These are phyloP conservation scores for Sporothrix curviconia DNA, from an alignment of 2,329 filamentous ascomycete genomes.

Conservation along the genomic window DNA sequence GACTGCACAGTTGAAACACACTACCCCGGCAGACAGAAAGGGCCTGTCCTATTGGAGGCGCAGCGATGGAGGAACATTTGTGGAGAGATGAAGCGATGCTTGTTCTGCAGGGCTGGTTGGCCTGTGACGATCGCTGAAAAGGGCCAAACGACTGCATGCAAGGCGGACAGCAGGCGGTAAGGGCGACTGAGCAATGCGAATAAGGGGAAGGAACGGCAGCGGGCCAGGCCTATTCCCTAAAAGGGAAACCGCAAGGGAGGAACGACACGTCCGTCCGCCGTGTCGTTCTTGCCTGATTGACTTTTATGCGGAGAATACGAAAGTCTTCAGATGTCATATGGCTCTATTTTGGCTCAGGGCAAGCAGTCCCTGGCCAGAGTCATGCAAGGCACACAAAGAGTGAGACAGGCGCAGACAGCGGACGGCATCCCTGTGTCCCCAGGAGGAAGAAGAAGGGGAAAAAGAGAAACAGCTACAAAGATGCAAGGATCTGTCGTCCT, in stretches of 20 bases:
- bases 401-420: not conserved
- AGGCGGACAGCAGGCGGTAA: no score
- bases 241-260: not conserved
- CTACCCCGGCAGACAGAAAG: not conserved
- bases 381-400: slow-evolving; percentile 4
- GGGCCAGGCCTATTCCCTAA: no score
- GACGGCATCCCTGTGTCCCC: no score
- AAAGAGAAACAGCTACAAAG: not conserved
- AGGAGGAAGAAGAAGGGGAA: not conserved
- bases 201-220: no score
- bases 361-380: no score
- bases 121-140: not conserved
- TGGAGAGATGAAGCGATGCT: not conserved
- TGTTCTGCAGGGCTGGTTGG: slow-evolving; percentile 3
- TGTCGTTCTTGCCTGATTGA: no score
- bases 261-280: no score
- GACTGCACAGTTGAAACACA: not conserved
- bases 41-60: not conserved
- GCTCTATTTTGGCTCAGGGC: not conserved
- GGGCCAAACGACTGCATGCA: not conserved
- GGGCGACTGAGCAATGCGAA: no score
- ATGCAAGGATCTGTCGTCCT: not conserved
- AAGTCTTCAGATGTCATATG: not conserved
- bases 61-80: not conserved
- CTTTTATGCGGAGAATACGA: no score